A percentile compares a stretch with the other conserved stretches of the same genome.
Evolutionary conservation across 805 yeast species (phyloP).

Genomic region (Candida succiphila): DNA sequence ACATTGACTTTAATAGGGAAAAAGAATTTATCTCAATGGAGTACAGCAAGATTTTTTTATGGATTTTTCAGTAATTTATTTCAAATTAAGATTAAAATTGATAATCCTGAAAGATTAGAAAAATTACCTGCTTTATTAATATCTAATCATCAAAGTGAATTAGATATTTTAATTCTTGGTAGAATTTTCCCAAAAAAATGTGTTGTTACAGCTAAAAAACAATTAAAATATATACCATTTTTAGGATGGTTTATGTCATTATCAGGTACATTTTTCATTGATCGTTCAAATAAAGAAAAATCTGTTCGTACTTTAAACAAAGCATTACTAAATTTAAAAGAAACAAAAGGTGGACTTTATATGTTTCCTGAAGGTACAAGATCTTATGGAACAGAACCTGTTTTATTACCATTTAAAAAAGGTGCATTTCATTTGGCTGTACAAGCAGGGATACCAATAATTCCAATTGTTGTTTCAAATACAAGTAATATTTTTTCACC

Average conservation of each 20-base stretch:
- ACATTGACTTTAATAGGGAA: conserved; percentile 59
- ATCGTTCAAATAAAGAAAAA: conserved; percentile 66
- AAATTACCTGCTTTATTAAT: conserved; percentile 68
- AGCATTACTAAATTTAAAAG: conserved; percentile 56
- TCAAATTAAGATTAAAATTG: conserved; percentile 63
- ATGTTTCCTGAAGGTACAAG: conserved; percentile 98
- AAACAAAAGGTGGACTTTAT: conserved; percentile 64
- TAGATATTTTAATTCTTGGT: conserved; percentile 79
- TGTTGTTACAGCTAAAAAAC: conserved; percentile 86
- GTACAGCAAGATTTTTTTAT: conserved; percentile 80
- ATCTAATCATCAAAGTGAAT: conserved; percentile 84
- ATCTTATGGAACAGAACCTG: conserved; percentile 61
- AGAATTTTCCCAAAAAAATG: conserved; percentile 78
- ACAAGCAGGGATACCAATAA: conserved; percentile 80
- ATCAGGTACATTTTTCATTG: conserved; percentile 86
- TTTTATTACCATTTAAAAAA: conserved; percentile 81
- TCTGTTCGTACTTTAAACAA: conserved; percentile 65
- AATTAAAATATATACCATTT: conserved; percentile 75
- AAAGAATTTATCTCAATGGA: conserved; percentile 75
- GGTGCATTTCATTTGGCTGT: conserved; percentile 98
- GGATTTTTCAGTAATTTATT: conserved; percentile 45
- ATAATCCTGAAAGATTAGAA: conserved; percentile 51
- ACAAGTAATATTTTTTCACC: conserved; percentile 65
- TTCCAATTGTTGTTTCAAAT: conserved; percentile 84
- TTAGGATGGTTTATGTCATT: conserved; percentile 96